These are phyloP conservation scores for Rhynchosporium secalis DNA, from an alignment of 2,329 filamentous ascomycete genomes.

Conservation along the genomic window DNA sequence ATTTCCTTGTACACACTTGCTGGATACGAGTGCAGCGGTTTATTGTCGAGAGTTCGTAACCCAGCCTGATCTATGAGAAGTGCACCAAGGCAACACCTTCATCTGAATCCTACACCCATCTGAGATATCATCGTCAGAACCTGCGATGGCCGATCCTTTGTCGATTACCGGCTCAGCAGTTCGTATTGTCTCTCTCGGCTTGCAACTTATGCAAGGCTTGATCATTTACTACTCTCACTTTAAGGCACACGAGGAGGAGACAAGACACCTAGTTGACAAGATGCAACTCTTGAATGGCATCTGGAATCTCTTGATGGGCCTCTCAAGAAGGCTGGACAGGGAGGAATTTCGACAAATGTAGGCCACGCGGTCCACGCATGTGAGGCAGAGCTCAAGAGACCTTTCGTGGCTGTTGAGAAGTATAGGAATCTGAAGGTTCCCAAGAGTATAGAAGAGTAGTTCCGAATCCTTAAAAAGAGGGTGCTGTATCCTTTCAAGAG, in stretches of 20 bases:
- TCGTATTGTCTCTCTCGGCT: not conserved
- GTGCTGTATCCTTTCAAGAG: not conserved
- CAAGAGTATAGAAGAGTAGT: no score
- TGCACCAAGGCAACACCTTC: no score
- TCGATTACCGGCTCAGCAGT: not conserved
- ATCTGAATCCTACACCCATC: no score
- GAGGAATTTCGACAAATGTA: not conserved
- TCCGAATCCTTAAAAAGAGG: no score
- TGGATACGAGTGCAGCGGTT: no score
- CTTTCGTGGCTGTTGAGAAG: no score
- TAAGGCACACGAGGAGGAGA: not conserved
- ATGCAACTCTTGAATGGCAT: not conserved
- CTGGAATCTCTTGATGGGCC: not conserved
- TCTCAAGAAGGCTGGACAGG: not conserved
- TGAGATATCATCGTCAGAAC: no score
- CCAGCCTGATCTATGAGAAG: no score
- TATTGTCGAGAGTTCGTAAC: no score
- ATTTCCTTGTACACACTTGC: no score
- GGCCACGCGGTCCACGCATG: not conserved
- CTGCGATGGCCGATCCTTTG: not conserved
- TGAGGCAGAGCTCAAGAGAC: not conserved
- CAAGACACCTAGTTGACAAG: not conserved
- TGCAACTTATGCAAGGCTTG: not conserved
- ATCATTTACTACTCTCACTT: constrained; percentile 5
- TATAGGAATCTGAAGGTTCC: no score